Percentiles rank a stretch among this genome's conserved stretches.
phyloP scores from a whole-genome alignment of 371 early-diverging fungal species.

The Paraphysoderma sedebokerense region DNA sequence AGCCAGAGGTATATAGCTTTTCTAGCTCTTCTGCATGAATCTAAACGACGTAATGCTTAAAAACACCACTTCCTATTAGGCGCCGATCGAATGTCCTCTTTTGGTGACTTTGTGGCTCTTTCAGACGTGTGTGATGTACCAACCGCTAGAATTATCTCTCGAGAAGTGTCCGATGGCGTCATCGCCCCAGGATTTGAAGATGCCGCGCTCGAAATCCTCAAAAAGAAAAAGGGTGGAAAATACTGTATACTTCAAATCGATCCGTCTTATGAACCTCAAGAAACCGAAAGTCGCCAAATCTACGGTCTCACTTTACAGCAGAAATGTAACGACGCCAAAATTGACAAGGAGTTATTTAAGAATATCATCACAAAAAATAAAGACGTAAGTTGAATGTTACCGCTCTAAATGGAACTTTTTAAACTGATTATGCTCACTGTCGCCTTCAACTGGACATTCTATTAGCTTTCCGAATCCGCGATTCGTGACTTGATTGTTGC shows the following conservation, averaged over 20 bases:
- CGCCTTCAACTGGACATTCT: background rate
- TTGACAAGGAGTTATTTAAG: constrained; percentile 50
- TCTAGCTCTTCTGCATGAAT: background rate
- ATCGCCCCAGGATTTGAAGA: constrained; percentile 82
- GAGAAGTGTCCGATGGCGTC: constrained; percentile 92
- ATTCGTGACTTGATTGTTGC: constrained; percentile 82
- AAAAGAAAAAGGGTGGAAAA: constrained; percentile 91
- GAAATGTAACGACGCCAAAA: constrained; percentile 67
- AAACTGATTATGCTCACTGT: background rate
- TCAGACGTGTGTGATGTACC: constrained; percentile 72
- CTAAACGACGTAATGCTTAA: background rate
- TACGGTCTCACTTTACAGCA: constrained; percentile 83
- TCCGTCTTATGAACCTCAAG: constrained; percentile 64
- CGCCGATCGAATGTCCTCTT: constrained; percentile 95
- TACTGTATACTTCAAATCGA: constrained; percentile 90
- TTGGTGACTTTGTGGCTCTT: constrained; percentile 94
- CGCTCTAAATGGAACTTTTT: background rate
- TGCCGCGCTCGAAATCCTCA: constrained; percentile 76
- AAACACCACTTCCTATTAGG: constrained; percentile 17
- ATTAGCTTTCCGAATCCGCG: constrained; percentile 43
- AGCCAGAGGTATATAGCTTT: constrained; percentile 41
- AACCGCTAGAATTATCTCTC: constrained; percentile 87
- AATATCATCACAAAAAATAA: constrained; percentile 71
- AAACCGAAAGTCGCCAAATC: constrained; percentile 77
- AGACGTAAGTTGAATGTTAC: constrained; percentile 23